These are phyloP conservation scores for Spathaspora gorwiae DNA, from an alignment of 805 yeast genomes.

Conservation along the genomic window DNA sequence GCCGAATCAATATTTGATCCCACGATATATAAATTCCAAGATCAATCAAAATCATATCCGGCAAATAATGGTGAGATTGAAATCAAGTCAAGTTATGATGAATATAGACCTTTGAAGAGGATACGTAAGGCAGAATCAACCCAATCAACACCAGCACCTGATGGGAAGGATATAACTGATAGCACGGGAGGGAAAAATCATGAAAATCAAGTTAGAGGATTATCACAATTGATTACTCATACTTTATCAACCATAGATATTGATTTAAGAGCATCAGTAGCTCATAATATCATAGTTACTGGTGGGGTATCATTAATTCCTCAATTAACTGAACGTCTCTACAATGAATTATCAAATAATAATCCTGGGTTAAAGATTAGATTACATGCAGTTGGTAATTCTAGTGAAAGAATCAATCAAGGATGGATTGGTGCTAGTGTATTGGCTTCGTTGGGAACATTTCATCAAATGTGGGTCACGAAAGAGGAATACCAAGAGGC, in stretches of 20 bases:
- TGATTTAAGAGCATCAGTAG: conserved; percentile 77
- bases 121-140: conserved; percentile 41
- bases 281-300: conserved; percentile 82
- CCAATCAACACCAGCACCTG: conserved; percentile 25
- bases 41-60: conserved; percentile 24
- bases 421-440: conserved; percentile 94
- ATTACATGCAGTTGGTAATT: conserved; percentile 74
- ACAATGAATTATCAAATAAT: conserved; percentile 59
- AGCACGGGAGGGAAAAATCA: not conserved
- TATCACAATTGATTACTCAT: conserved; percentile 58
- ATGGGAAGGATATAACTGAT: not conserved
- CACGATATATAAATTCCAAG: conserved; percentile 31
- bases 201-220: conserved; percentile 32
- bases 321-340: conserved; percentile 72
- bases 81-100: conserved; percentile 48
- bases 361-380: conserved; percentile 86
- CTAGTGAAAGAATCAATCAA: conserved; percentile 71
- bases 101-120: conserved; percentile 72
- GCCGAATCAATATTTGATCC: conserved; percentile 77
- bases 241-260: conserved; percentile 63
- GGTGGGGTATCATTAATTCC: conserved; percentile 82
- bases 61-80: conserved; percentile 48
- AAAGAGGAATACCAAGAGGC: conserved; percentile 83
- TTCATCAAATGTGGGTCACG: conserved; percentile 93
- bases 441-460: conserved; percentile 82